Percentiles rank a stretch among this genome's conserved stretches.
Evolutionary conservation across 2,329 filamentous ascomycete species (phyloP).

Genomic region (Ceratocystis cacaofunesta): DNA sequence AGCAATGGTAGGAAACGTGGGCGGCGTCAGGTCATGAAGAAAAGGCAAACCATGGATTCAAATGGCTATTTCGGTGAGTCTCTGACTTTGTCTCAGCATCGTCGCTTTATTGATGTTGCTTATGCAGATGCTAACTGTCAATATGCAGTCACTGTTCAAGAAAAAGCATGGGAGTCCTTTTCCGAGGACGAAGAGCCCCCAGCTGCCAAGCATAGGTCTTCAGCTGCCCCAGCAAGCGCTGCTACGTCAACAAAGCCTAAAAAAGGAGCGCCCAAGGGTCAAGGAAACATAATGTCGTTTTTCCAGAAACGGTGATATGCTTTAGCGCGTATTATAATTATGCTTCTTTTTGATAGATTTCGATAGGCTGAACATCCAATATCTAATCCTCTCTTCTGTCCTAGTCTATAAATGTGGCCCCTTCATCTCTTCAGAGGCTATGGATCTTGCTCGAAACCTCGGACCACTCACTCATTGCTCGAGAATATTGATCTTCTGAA

Average conservation of each 20-base stretch:
- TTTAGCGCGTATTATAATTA: not conserved
- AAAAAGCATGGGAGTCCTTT: constrained; percentile 78
- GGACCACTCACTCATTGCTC: constrained; percentile 69
- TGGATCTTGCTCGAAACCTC: constrained; percentile 45
- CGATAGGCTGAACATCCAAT: not conserved
- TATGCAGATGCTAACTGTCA: constrained; percentile 10
- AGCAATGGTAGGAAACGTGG: constrained; percentile 55
- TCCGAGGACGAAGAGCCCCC: constrained; percentile 65
- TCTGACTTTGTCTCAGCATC: not conserved
- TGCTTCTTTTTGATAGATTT: not conserved
- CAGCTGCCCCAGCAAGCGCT: constrained; percentile 29
- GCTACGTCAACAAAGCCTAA: constrained; percentile 36
- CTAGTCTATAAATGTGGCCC: constrained; percentile 26
- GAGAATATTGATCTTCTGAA: constrained; percentile 56
- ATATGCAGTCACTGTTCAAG: constrained; percentile 65
- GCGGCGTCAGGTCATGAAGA: constrained; percentile 68
- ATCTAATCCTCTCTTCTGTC: not conserved
- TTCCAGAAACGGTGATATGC: constrained; percentile 58
- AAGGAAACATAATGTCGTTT: constrained; percentile 84
- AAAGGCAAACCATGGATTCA: constrained; percentile 73
- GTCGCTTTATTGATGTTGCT: not conserved
- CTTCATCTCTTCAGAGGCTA: not conserved
- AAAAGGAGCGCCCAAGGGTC: constrained; percentile 44
- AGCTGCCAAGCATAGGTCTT: constrained; percentile 34
- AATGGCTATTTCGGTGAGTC: constrained; percentile 76